Percentiles rank a stretch among this genome's conserved stretches.
Evolutionary conservation across 805 yeast species (phyloP).

Genomic region (Zygoascus bituminiphila): DNA sequence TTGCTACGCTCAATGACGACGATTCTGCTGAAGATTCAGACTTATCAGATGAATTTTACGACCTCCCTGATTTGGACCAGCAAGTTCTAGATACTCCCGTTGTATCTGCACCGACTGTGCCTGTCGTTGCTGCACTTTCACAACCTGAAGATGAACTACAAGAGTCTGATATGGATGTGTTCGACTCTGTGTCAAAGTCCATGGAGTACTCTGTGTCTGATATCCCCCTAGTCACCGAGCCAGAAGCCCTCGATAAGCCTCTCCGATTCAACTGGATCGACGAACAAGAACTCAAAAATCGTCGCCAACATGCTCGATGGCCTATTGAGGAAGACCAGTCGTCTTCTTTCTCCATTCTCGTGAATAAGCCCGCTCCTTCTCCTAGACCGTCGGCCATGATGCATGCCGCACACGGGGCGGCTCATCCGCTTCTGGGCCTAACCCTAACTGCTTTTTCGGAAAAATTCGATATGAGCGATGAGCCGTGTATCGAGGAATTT

Average conservation of each 20-base stretch:
- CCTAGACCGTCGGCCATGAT: background rate
- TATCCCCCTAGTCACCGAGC: background rate
- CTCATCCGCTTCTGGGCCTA: background rate
- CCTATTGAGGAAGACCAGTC: conserved; percentile 21
- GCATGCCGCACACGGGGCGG: background rate
- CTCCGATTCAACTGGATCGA: background rate
- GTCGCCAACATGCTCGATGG: conserved; percentile 12
- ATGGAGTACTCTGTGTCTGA: background rate
- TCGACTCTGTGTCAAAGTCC: background rate
- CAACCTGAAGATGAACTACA: background rate
- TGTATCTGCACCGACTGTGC: background rate
- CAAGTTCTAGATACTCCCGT: background rate
- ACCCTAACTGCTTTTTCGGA: background rate
- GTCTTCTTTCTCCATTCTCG: conserved; percentile 21
- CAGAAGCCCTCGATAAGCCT: background rate
- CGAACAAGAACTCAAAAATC: background rate
- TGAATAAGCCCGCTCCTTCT: conserved; percentile 1
- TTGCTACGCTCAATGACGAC: background rate
- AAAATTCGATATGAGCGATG: background rate
- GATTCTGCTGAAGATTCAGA: background rate
- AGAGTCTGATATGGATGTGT: background rate
- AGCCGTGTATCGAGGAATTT: background rate
- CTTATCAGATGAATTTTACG: background rate
- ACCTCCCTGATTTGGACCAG: background rate
- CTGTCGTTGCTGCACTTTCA: background rate